Evolutionary conservation across 345 rosid genomes (phyloP), one percentile per base, ranked within the genome.

Genomic region (Camelina sativa): DNA sequence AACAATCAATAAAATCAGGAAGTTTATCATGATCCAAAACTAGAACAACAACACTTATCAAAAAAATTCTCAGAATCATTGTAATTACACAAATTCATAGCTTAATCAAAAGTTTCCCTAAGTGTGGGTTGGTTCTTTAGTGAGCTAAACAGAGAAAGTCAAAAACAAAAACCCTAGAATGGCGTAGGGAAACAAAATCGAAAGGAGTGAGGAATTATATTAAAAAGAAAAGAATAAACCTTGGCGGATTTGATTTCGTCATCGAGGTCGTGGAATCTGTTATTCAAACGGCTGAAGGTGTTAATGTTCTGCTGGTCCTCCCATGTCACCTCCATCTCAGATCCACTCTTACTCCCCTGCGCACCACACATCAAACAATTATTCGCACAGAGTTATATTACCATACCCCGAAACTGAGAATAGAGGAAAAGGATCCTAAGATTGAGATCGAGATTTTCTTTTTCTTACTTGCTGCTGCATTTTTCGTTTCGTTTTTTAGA

Each of bases 251-350:
- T 90, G 80, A 92, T 85, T 69, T 95, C 99, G 47, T 95, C 99
- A 16, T 82, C 81, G 20, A 95, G 91, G 74, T 95, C 97, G 71
- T 92, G 97, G 62, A 88, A 79, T 48, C 99, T 74, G 60, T 89
- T 95, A 84, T 95, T 95, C 56, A 95, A 82, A 67, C 92, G 88
- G 23, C 88, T 87, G 72, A 95, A 95, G 65, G 65, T 87, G 80
- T 92, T 92, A 67, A 95, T 95, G 81, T 90, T 95, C 76, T 86
- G 97, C 85, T 95, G 99, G 62, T 95, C 99, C 67, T 90, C 94
- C 99, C 99, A 95, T 3, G 97, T 95, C 25, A 95, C 99, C 85
- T 82, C 89, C 73, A 72, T 88, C 52, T 82, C 96, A 79, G 97
- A 87, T 84, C 91, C 96, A 68, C 88, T 40, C 25, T 44, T 76